A percentile compares a stretch with the other conserved stretches of the same genome.
Evolutionary conservation across 1,139 yeast species (phyloP).

Genomic region (Pneumocystis carinii): DNA sequence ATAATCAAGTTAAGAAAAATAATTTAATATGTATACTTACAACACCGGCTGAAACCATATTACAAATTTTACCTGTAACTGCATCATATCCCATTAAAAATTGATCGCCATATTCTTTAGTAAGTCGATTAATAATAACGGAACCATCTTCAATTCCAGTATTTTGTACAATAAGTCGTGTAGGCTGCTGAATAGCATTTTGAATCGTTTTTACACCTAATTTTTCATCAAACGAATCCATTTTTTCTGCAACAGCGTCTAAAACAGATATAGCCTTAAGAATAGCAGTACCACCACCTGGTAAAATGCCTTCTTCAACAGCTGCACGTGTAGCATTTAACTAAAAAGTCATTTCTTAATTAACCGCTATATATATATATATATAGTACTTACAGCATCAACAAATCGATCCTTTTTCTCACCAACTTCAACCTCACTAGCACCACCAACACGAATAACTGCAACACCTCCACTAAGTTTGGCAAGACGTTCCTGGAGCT

Average conservation of each 20-base stretch:
- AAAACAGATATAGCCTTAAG: constrained; percentile 81
- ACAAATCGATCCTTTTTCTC: constrained; percentile 99
- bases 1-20: neutral
- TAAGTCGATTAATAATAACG: constrained; percentile 86
- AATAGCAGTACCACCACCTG: constrained; percentile 99
- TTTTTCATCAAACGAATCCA: constrained; percentile 92
- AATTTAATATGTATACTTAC: constrained; percentile 18
- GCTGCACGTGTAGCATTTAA: constrained; percentile 98
- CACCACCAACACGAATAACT: constrained; percentile 93
- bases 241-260: constrained; percentile 45
- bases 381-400: constrained; percentile 44
- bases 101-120: constrained; percentile 65
- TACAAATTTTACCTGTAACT: constrained; percentile 83
- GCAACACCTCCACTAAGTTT: constrained; percentile 99
- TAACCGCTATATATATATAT: neutral
- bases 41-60: constrained; percentile 95
- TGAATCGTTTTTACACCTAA: constrained; percentile 92
- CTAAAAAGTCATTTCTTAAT: neutral
- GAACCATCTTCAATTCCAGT: constrained; percentile 95
- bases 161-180: constrained; percentile 90
- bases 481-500: constrained; percentile 95
- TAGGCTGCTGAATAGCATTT: constrained; percentile 94
- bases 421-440: constrained; percentile 97
- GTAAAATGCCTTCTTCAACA: constrained; percentile 96
- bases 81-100: constrained; percentile 92